Conservation (phyloP, 352 stramenopile genomes). For the Phytophthora idaei region DNA sequence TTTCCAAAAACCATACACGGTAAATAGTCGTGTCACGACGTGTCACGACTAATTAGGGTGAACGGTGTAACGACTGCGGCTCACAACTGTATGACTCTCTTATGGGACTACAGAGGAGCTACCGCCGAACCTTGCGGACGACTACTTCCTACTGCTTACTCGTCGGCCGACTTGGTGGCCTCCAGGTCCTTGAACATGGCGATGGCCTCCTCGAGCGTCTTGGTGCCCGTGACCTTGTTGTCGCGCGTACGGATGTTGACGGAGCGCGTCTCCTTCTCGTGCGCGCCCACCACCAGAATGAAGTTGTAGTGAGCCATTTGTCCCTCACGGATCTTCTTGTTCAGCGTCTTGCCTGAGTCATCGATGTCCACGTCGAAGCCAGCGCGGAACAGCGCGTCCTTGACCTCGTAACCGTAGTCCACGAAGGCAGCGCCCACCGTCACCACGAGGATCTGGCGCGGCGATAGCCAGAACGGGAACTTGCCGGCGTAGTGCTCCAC, state of each 20-base stretch:
- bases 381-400: constrained; percentile 90
- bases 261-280: constrained; percentile 88
- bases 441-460: constrained; percentile 95
- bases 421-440: constrained; percentile 94
- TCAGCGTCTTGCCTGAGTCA: constrained; percentile 94
- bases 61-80: too few species aligned
- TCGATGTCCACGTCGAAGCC: constrained; percentile 98
- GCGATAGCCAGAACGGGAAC: constrained; percentile 98
- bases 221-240: constrained; percentile 94
- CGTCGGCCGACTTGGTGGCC: constrained; percentile 66
- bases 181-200: constrained; percentile 91
- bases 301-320: constrained; percentile 99
- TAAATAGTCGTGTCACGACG: too few species aligned
- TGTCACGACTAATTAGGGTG: too few species aligned
- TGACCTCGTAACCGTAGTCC: constrained; percentile 95
- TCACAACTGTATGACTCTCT: too few species aligned
- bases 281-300: constrained; percentile 96
- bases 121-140: too few species aligned
- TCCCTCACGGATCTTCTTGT: constrained; percentile 98
- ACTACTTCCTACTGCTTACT: constrained; percentile 39
- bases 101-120: too few species aligned
- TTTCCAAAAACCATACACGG: too few species aligned
- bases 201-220: constrained; percentile 95
- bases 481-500: constrained; percentile 98
- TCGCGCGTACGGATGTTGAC: constrained; percentile 95